Evolutionary conservation across 441 rosid genomes (phyloP).

Genomic region (Erysimum pusillum): DNA sequence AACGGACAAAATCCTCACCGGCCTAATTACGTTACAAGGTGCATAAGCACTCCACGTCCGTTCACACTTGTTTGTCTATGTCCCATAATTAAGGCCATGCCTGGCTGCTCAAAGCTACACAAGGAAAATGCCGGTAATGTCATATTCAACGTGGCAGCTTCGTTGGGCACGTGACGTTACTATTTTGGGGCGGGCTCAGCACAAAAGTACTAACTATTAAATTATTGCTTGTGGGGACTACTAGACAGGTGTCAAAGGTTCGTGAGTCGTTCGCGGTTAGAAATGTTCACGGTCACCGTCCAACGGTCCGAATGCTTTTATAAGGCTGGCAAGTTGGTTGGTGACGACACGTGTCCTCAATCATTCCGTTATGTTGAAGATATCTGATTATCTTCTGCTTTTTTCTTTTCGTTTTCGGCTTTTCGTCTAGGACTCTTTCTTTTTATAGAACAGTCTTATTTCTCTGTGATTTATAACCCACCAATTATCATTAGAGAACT

Average conservation of each 20-base stretch:
- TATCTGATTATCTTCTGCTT: no score
- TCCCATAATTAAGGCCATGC: slow-evolving; percentile 21
- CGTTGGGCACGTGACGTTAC: slow-evolving; percentile 37
- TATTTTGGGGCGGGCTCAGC: slow-evolving; percentile 2
- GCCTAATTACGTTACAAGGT: slow-evolving; percentile 36
- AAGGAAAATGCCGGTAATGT: slow-evolving; percentile 29
- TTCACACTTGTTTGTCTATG: slow-evolving; percentile 38
- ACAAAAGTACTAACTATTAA: not conserved
- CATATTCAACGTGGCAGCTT: slow-evolving; percentile 35
- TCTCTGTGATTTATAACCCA: slow-evolving; percentile 7
- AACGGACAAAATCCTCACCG: slow-evolving; percentile 36
- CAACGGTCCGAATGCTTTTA: slow-evolving; percentile 33
- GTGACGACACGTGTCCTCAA: slow-evolving; percentile 42
- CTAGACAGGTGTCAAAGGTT: slow-evolving; percentile 39
- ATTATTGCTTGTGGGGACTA: slow-evolving; percentile 27
- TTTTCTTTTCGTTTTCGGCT: not conserved
- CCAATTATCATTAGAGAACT: slow-evolving; percentile 2
- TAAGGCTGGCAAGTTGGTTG: slow-evolving; percentile 32
- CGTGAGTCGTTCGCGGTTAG: not conserved
- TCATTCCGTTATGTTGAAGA: slow-evolving; percentile 37
- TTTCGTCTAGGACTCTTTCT: slow-evolving; percentile 28
- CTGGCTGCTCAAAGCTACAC: slow-evolving; percentile 3
- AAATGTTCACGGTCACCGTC: slow-evolving; percentile 40
- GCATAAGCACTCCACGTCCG: slow-evolving; percentile 39
- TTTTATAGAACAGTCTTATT: slow-evolving; percentile 5